Conservation (phyloP, 2,329 filamentous ascomycete species). For the Boeremia exigua region DNA sequence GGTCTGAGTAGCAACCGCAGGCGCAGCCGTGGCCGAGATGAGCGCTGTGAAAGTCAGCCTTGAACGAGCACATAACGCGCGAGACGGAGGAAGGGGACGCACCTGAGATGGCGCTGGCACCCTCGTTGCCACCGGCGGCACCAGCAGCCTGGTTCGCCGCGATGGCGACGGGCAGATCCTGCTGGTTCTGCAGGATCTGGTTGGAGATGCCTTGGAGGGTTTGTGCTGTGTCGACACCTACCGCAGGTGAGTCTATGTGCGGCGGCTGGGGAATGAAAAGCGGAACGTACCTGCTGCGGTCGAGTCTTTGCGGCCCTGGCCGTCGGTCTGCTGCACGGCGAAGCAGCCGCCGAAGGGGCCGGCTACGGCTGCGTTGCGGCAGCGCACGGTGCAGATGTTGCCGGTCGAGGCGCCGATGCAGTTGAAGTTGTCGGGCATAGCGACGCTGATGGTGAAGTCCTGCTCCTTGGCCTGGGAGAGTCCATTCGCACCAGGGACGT, state of each 20-base stretch:
- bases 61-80: neutral
- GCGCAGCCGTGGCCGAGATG: conserved; percentile 17
- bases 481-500: conserved; percentile 64
- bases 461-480: conserved; percentile 63
- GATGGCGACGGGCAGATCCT: conserved; percentile 58
- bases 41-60: conserved; percentile 24
- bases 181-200: conserved; percentile 60
- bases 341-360: conserved; percentile 70
- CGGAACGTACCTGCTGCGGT: conserved; percentile 36
- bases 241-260: conserved; percentile 30
- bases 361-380: conserved; percentile 65
- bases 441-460: conserved; percentile 64
- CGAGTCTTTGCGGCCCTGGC: conserved; percentile 31
- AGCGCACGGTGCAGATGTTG: conserved; percentile 68
- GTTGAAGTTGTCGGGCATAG: conserved; percentile 62
- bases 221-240: conserved; percentile 55
- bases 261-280: conserved; percentile 10
- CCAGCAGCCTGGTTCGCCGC: conserved; percentile 55
- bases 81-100: conserved; percentile 29
- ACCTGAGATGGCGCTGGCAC: conserved; percentile 51
- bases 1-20: conserved; percentile 6
- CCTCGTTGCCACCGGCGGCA: conserved; percentile 42
- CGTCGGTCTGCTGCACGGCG: conserved; percentile 63
- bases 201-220: conserved; percentile 53
- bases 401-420: conserved; percentile 61